A percentile compares a stretch with the other conserved stretches of the same genome.
Evolutionary conservation across 2,329 filamentous ascomycete genomes (phyloP).

Genomic region (Aspergillus alliaceus): DNA sequence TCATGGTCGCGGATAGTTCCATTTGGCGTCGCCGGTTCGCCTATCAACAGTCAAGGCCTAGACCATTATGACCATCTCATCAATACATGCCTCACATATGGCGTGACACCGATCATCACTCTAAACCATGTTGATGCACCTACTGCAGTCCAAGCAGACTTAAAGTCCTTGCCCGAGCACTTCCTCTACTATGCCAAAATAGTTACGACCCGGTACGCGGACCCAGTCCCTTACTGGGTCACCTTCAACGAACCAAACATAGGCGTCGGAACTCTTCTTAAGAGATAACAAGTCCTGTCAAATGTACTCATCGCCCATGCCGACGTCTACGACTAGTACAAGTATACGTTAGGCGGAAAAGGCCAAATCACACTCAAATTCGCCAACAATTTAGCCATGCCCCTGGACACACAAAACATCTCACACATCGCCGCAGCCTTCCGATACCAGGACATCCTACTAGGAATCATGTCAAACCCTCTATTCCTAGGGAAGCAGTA

Average conservation of each 20-base stretch:
- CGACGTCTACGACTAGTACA: background rate
- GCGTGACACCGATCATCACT: slow-evolving; percentile 74
- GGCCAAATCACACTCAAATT: background rate
- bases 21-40: slow-evolving; percentile 71
- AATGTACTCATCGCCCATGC: background rate
- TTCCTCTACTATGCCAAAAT: slow-evolving; percentile 68
- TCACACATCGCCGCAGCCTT: background rate
- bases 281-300: background rate
- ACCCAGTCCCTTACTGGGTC: slow-evolving; percentile 78
- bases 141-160: slow-evolving; percentile 70
- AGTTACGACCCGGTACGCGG: slow-evolving; percentile 44
- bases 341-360: background rate
- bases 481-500: slow-evolving; percentile 49
- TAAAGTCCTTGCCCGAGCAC: slow-evolving; percentile 74
- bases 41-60: slow-evolving; percentile 73
- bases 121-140: slow-evolving; percentile 83
- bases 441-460: slow-evolving; percentile 6
- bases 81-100: slow-evolving; percentile 69
- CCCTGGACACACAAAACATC: background rate
- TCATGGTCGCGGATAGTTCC: slow-evolving; percentile 76
- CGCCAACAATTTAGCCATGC: background rate
- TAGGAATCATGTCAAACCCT: slow-evolving; percentile 46
- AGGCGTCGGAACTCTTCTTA: background rate
- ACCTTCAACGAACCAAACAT: slow-evolving; percentile 73
- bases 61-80: slow-evolving; percentile 74